Evolutionary conservation across 2,329 filamentous ascomycete genomes (phyloP), one percentile per base, ranked within the genome.

Genomic region (Drechmeria coniospora): DNA sequence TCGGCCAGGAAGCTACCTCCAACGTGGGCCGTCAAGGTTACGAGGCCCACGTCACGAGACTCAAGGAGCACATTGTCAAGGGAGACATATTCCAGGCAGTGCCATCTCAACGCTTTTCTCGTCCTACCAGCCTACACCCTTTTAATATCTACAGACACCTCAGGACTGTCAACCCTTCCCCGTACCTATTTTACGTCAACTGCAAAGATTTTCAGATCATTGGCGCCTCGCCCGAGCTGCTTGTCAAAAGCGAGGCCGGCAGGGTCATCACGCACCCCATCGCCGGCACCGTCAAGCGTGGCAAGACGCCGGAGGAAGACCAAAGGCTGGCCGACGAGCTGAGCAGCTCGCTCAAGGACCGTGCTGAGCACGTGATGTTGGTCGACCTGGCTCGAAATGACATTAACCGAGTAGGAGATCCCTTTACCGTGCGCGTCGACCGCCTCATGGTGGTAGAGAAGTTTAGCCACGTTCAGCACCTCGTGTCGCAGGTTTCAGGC

Each of bases 51-150:
- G 90, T 98, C 30, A 76, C 69, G 15, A 63, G 58, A 25, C 65
- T 98, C 34, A 95, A 95, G 62, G 66, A 83, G 54, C 87, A 95
- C 61, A 95, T 98, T 42, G 68, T 73, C 42, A 68, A 71, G 36
- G 90, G 90, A 41, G 84, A 95, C 60, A 95, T 98, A 49, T 95
- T 98, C 56, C 90, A 98, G 53, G 83, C 84, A 1, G 90, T 98
- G 11, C 90, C 90, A 2, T 94, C 84, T 23, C 90, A 98, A 57
- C 74, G 90, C 28, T 81, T 95, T 47, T 77, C 86, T 6, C 72
- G 87, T 16, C 86, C 86, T 10, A 98, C 90, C 3, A 74, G 72
- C 31, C 63, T 98, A 23, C 90, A 98, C 53, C 87, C 90, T 0
- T 98, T 95, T 66, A 98, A 95, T 61, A 81, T 98, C 44, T 98